Conservation (phyloP, 202 grass and related monocot species). For the Alloteropsis angusta region DNA sequence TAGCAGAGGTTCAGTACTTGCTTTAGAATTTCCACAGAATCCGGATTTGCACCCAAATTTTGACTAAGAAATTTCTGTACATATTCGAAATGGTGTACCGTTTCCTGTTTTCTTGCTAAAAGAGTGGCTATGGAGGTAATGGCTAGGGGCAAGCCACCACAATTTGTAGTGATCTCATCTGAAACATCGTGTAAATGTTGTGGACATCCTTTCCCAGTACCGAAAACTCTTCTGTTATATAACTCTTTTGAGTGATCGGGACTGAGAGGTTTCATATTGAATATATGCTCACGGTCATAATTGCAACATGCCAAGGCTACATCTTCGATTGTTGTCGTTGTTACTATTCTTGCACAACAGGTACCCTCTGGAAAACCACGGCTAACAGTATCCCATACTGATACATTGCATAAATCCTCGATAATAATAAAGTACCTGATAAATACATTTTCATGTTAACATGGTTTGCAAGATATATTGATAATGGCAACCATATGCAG, state of each 20-base stretch:
- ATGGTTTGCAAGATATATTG: too few relatives aligned
- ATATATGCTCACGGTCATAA: not conserved
- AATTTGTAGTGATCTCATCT: not conserved
- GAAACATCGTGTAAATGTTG: not conserved
- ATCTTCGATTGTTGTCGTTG: not conserved
- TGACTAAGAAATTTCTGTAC: too few relatives aligned
- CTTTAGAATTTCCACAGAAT: not conserved
- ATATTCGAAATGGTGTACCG: too few relatives aligned
- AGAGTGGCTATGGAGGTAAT: not conserved
- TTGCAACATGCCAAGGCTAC: slow-evolving; percentile 1
- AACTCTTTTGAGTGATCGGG: not conserved
- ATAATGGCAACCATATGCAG: too few relatives aligned
- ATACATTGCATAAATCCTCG: not conserved
- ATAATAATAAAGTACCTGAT: slow-evolving; percentile 17
- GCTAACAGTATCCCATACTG: slow-evolving; percentile 7
- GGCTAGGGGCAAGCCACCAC: too few relatives aligned
- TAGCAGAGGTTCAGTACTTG: slow-evolving; percentile 11
- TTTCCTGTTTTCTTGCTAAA: too few relatives aligned
- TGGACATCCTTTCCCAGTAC: not conserved
- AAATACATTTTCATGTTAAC: too few relatives aligned
- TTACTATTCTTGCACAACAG: slow-evolving; percentile 1
- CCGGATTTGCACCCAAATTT: too few relatives aligned
- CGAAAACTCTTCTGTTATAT: not conserved
- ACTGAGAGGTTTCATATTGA: not conserved
- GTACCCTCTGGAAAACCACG: not conserved